Evolutionary conservation across 176 grass and related monocot genomes (phyloP).

Genomic region (Rhynchospora pubera): DNA sequence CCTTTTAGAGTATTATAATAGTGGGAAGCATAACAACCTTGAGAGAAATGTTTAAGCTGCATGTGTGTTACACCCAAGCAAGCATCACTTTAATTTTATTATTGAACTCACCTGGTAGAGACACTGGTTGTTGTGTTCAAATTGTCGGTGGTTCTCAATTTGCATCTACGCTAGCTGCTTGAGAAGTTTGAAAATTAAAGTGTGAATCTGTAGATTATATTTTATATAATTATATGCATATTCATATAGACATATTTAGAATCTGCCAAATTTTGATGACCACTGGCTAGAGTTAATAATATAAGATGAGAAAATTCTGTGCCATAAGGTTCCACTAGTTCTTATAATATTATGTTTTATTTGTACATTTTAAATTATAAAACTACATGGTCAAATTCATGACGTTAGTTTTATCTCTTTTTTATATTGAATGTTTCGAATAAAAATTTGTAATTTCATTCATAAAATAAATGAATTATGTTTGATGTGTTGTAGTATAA

Average conservation of each 20-base stretch:
- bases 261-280: neutral
- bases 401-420: too few relatives aligned
- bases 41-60: neutral
- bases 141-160: conserved; percentile 3
- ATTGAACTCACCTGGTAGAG: neutral
- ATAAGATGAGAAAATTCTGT: neutral
- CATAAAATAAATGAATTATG: too few relatives aligned
- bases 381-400: neutral
- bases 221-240: neutral
- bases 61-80: neutral
- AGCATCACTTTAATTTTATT: neutral
- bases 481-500: too few relatives aligned
- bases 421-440: too few relatives aligned
- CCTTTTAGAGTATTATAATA: neutral
- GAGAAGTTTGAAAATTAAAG: neutral
- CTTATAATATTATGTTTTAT: neutral
- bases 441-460: neutral
- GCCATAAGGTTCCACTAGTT: neutral
- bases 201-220: neutral
- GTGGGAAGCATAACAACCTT: neutral
- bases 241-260: neutral
- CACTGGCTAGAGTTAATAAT: neutral
- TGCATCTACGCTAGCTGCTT: neutral
- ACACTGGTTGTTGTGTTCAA: neutral
- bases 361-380: neutral